Percentiles rank a stretch among this genome's conserved stretches.
Evolutionary conservation across 495 filamentous ascomycete species (phyloP).

Genomic region (Neurospora sp.): DNA sequence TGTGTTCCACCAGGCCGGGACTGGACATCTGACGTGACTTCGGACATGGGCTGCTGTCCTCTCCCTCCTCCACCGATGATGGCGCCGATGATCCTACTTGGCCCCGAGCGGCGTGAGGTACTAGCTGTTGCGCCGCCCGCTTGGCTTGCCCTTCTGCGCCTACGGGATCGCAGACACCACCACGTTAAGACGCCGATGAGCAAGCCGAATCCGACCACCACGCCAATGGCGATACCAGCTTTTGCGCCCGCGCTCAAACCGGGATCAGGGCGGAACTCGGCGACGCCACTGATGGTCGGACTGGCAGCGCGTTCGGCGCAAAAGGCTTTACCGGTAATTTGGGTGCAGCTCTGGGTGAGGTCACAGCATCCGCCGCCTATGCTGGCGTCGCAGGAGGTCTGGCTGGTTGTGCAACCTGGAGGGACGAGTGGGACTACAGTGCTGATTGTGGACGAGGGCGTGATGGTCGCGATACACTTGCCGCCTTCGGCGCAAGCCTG

Average conservation of each 20-base stretch:
- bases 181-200: constrained; percentile 27
- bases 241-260: constrained; percentile 28
- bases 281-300: constrained; percentile 15
- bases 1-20: constrained; percentile 16
- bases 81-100: constrained; percentile 1
- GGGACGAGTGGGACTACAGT: constrained; percentile 20
- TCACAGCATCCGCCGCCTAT: constrained; percentile 68
- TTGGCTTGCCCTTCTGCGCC: constrained; percentile 14
- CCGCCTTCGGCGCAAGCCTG: constrained; percentile 18
- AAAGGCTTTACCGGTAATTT: constrained; percentile 41
- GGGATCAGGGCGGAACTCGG: neutral
- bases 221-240: constrained; percentile 37
- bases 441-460: constrained; percentile 8
- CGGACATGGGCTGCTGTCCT: constrained; percentile 14
- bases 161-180: constrained; percentile 20
- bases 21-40: constrained; percentile 16
- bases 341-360: constrained; percentile 56
- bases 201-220: constrained; percentile 25
- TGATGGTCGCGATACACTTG: constrained; percentile 17
- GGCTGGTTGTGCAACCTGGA: constrained; percentile 56
- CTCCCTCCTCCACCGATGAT: constrained; percentile 2
- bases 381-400: constrained; percentile 56
- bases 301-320: constrained; percentile 39
- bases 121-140: neutral
- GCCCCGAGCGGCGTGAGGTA: neutral